Evolutionary conservation across 2,329 filamentous ascomycete genomes (phyloP).

Genomic region (Penicillium sp.): DNA sequence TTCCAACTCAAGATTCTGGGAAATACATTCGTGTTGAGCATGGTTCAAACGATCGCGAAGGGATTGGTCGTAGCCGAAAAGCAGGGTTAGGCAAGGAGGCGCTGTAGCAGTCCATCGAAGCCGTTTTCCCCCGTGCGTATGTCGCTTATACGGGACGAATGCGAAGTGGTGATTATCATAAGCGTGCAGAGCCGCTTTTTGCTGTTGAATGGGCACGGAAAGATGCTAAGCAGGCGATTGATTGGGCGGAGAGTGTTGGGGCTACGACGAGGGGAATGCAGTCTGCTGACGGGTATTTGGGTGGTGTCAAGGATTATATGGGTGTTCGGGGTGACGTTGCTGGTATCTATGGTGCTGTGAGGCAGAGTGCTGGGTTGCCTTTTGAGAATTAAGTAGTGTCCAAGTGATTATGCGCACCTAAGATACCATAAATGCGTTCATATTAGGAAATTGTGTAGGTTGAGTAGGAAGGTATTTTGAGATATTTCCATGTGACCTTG

Average conservation of each 20-base stretch:
- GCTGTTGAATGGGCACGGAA: not conserved
- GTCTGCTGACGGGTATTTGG: conserved; percentile 5
- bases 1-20: not conserved
- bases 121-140: not conserved
- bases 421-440: too few relatives aligned
- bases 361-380: conserved; percentile 67
- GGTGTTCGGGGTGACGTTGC: conserved; percentile 64
- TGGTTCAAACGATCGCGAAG: not conserved
- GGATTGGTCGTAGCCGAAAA: not conserved
- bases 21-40: not conserved
- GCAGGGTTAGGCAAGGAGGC: not conserved
- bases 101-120: not conserved
- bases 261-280: not conserved
- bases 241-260: not conserved
- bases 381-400: conserved; percentile 52
- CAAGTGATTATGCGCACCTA: too few relatives aligned
- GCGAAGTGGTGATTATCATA: not conserved
- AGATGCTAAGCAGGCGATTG: not conserved
- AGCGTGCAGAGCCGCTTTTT: not conserved
- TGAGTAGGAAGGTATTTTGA: too few relatives aligned
- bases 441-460: too few relatives aligned
- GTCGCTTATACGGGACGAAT: not conserved
- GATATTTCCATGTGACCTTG: not conserved
- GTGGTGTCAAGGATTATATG: conserved; percentile 1
- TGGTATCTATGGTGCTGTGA: conserved; percentile 72